These are phyloP conservation scores for Sphagnum fallax DNA, from an alignment of 228 moss, liverwort and hornwort genomes.

Conservation along the genomic window DNA sequence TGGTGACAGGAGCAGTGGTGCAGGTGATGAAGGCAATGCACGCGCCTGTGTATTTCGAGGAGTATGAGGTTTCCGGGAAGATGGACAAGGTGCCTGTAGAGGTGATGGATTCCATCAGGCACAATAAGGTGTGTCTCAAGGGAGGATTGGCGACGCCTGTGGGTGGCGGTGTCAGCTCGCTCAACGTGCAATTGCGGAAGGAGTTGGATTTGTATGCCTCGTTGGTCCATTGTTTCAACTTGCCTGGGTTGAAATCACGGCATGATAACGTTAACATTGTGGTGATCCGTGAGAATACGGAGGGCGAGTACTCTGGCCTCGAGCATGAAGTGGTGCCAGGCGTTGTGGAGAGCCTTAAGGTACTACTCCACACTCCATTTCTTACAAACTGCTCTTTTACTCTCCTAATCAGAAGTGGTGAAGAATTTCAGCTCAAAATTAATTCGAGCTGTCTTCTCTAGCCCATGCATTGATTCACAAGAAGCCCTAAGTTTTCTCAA, in stretches of 20 bases:
- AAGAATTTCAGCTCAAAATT: background rate
- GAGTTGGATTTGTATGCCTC: slow-evolving; percentile 96
- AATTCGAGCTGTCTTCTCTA: background rate
- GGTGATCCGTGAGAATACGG: slow-evolving; percentile 99
- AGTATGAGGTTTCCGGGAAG: slow-evolving; percentile 87
- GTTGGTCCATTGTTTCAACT: slow-evolving; percentile 94
- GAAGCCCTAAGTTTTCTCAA: too few species aligned
- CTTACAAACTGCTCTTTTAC: background rate
- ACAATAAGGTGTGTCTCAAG: slow-evolving; percentile 94
- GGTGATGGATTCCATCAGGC: slow-evolving; percentile 82
- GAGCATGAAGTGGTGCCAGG: slow-evolving; percentile 99
- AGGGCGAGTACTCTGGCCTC: slow-evolving; percentile 98
- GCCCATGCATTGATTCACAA: background rate
- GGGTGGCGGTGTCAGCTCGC: slow-evolving; percentile 95
- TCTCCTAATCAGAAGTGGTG: background rate
- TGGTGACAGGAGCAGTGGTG: slow-evolving; percentile 91
- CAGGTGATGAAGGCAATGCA: slow-evolving; percentile 99
- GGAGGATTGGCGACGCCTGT: slow-evolving; percentile 95
- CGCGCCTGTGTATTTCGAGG: slow-evolving; percentile 91
- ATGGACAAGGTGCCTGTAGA: slow-evolving; percentile 82
- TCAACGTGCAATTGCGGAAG: slow-evolving; percentile 97
- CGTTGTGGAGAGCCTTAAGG: slow-evolving; percentile 99
- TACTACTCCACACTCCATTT: slow-evolving; percentile 11
- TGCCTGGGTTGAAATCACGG: slow-evolving; percentile 87
- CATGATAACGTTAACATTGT: slow-evolving; percentile 98